Percentiles rank a stretch among this genome's conserved stretches.
Conservation (phyloP, 2,329 filamentous ascomycete species). For the Pseudogymnoascus sp. region DNA sequence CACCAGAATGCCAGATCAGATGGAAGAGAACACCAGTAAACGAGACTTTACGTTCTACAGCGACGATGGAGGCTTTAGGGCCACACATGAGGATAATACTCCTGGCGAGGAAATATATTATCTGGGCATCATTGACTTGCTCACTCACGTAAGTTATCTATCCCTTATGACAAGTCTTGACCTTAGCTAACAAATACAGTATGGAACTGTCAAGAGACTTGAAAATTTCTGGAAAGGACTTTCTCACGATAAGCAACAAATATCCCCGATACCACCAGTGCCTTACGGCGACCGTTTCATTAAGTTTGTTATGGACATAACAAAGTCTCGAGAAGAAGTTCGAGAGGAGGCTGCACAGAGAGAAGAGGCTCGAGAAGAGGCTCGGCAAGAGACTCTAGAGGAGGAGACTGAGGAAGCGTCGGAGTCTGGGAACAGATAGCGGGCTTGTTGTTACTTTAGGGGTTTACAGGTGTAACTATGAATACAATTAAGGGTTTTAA, state of each 20-base stretch:
- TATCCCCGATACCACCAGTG: constrained; percentile 84
- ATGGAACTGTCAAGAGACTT: constrained; percentile 86
- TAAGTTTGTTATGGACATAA: constrained; percentile 83
- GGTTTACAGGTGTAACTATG: neutral
- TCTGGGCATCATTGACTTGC: constrained; percentile 93
- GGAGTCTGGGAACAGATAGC: neutral
- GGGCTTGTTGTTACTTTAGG: neutral
- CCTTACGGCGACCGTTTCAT: constrained; percentile 91
- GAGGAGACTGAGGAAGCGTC: neutral
- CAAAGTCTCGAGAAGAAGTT: constrained; percentile 79
- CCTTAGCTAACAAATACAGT: constrained; percentile 46
- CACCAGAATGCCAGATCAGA: constrained; percentile 83
- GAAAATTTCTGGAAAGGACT: constrained; percentile 97
- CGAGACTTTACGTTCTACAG: constrained; percentile 76
- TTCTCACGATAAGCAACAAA: constrained; percentile 73
- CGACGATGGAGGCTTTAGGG: constrained; percentile 87
- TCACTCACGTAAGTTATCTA: constrained; percentile 73
- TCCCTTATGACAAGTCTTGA: neutral
- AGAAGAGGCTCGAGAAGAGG: neutral
- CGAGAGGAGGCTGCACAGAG: neutral
- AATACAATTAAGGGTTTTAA: neutral
- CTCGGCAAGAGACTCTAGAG: neutral
- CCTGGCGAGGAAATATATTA: constrained; percentile 94
- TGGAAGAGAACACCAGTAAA: constrained; percentile 66
- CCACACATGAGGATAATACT: constrained; percentile 81